Percentiles rank a stretch among this genome's conserved stretches.
These are phyloP conservation scores for Saprolegnia diclina DNA, from an alignment of 352 stramenopile genomes.

Conservation along the genomic window DNA sequence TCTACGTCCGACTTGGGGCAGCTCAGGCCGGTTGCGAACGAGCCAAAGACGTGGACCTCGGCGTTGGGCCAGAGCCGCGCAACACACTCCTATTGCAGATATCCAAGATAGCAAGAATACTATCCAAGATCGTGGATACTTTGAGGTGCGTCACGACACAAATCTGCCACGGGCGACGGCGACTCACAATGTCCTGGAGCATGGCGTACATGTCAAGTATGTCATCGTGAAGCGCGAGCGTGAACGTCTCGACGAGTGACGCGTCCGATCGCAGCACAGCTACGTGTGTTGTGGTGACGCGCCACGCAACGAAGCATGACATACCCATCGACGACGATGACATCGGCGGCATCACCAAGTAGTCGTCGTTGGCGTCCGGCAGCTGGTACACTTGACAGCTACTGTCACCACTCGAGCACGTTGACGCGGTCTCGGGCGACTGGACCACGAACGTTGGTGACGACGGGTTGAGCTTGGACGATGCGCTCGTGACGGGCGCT, in stretches of 20 bases:
- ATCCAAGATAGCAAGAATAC: neutral
- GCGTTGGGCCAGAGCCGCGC: neutral
- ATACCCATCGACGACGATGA: neutral
- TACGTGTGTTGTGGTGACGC: neutral
- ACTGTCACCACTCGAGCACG: neutral
- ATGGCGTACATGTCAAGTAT: neutral
- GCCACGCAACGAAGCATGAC: neutral
- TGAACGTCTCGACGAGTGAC: neutral
- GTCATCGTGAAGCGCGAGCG: slow-evolving; percentile 4
- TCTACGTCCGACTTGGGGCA: slow-evolving; percentile 10
- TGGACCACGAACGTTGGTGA: neutral
- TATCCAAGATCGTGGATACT: neutral
- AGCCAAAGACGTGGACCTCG: neutral
- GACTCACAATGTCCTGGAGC: slow-evolving; percentile 1
- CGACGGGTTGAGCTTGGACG: neutral
- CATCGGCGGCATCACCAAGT: neutral
- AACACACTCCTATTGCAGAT: neutral
- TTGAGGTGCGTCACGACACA: slow-evolving; percentile 13
- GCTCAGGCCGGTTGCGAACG: neutral
- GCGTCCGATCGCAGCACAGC: neutral
- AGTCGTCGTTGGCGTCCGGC: neutral
- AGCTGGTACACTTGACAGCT: neutral
- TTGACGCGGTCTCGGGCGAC: neutral
- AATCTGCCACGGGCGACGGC: slow-evolving; percentile 5
- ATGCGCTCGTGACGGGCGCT: neutral